Percentiles rank a stretch among this genome's conserved stretches.
phyloP scores from a whole-genome alignment of 1,284 basidiomycete species.

The Trichosporon sp. region DNA sequence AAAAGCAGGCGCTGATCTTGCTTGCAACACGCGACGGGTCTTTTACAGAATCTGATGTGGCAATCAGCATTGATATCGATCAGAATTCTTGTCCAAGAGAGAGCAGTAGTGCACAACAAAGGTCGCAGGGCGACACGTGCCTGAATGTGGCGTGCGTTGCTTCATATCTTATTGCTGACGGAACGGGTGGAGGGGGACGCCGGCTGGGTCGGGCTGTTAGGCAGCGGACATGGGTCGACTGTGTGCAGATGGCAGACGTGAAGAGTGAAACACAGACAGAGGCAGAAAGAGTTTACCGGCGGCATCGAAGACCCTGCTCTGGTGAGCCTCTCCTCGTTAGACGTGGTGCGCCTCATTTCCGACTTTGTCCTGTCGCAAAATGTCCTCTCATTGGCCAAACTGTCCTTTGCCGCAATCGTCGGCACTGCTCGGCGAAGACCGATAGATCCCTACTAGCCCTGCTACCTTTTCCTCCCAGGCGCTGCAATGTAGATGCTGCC shows the following conservation, averaged over 20 bases:
- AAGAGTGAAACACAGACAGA: background rate
- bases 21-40: background rate
- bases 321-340: background rate
- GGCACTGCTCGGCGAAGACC: slow-evolving; percentile 3
- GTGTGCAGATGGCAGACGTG: background rate
- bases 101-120: no score
- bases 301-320: background rate
- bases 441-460: background rate
- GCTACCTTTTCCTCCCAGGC: background rate
- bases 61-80: background rate
- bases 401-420: background rate
- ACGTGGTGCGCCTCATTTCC: background rate
- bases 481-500: no score
- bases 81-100: no score
- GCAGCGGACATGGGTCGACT: background rate
- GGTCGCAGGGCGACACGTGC: no score
- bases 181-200: no score
- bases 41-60: background rate
- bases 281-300: background rate
- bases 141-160: background rate
- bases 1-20: background rate
- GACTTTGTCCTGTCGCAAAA: background rate
- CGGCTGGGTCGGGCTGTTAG: no score
- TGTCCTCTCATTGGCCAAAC: background rate
- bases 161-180: no score